Evolutionary conservation across 495 filamentous ascomycete genomes (phyloP).

Genomic region (Melanomma pulvis-pyrius): DNA sequence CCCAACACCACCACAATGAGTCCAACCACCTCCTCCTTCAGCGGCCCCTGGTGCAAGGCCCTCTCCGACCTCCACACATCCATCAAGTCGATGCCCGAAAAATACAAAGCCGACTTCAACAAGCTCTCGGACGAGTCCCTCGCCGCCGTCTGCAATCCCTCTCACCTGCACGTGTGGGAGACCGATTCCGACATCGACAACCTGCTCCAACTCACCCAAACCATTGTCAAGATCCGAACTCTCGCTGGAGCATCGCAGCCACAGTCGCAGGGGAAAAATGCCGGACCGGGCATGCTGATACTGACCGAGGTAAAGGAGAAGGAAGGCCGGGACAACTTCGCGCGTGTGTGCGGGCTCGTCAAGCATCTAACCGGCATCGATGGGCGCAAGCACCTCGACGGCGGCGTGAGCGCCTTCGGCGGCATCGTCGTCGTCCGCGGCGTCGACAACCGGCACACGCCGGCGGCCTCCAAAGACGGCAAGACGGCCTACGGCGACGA

Average conservation of each 20-base stretch:
- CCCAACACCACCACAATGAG: neutral
- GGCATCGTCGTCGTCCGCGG: constrained; percentile 16
- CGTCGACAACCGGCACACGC: constrained; percentile 6
- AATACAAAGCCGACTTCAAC: constrained; percentile 16
- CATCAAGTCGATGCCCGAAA: neutral
- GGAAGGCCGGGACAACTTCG: neutral
- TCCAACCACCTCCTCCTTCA: constrained; percentile 5
- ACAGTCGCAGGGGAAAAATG: neutral
- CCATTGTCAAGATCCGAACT: constrained; percentile 13
- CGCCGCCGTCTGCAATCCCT: constrained; percentile 1
- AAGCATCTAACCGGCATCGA: neutral
- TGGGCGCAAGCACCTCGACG: constrained; percentile 6
- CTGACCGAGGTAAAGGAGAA: neutral
- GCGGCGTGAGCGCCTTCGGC: neutral
- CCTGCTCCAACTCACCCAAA: constrained; percentile 19
- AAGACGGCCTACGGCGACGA: neutral
- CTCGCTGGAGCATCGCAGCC: neutral
- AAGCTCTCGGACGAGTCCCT: neutral
- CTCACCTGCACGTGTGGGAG: constrained; percentile 29
- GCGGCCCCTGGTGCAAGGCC: constrained; percentile 14
- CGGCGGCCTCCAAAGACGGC: neutral
- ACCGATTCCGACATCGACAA: constrained; percentile 19
- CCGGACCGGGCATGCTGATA: constrained; percentile 13
- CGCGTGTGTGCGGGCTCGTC: constrained; percentile 9
- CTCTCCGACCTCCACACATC: constrained; percentile 2